Evolutionary conservation across 805 yeast species (phyloP).

Genomic region (Millerozyma acaciae): DNA sequence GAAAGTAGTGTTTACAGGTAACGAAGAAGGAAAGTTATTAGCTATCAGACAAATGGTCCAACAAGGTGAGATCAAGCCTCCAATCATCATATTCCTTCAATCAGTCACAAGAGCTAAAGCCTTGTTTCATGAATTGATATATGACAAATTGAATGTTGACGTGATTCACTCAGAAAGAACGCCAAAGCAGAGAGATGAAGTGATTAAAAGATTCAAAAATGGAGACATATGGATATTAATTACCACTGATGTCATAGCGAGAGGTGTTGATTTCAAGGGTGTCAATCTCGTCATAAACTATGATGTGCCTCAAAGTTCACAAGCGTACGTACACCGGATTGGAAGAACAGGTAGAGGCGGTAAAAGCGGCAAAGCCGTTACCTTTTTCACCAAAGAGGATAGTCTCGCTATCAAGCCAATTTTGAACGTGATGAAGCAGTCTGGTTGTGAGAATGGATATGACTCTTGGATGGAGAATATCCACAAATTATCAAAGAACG

Average conservation of each 20-base stretch:
- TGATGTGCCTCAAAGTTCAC: constrained; percentile 92
- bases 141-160: constrained; percentile 89
- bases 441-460: constrained; percentile 63
- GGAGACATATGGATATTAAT: constrained; percentile 96
- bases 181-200: constrained; percentile 78
- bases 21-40: constrained; percentile 90
- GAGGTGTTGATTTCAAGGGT: constrained; percentile 97
- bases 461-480: constrained; percentile 80
- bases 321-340: constrained; percentile 93
- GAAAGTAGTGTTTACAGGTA: constrained; percentile 79
- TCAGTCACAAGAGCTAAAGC: constrained; percentile 94
- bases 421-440: constrained; percentile 91
- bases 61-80: constrained; percentile 85
- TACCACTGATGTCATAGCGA: constrained; percentile 91
- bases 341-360: constrained; percentile 99
- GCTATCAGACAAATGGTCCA: constrained; percentile 87
- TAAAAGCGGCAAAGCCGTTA: constrained; percentile 78
- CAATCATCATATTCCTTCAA: constrained; percentile 87
- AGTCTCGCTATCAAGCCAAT: constrained; percentile 70
- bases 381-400: constrained; percentile 92
- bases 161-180: constrained; percentile 95
- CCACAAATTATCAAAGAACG: constrained; percentile 59
- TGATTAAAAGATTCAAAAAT: constrained; percentile 75
- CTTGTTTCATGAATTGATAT: constrained; percentile 83
- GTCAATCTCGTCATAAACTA: constrained; percentile 92